Evolutionary conservation across 2,329 filamentous ascomycete species (phyloP).

Genomic region (Trichoderma sp.): DNA sequence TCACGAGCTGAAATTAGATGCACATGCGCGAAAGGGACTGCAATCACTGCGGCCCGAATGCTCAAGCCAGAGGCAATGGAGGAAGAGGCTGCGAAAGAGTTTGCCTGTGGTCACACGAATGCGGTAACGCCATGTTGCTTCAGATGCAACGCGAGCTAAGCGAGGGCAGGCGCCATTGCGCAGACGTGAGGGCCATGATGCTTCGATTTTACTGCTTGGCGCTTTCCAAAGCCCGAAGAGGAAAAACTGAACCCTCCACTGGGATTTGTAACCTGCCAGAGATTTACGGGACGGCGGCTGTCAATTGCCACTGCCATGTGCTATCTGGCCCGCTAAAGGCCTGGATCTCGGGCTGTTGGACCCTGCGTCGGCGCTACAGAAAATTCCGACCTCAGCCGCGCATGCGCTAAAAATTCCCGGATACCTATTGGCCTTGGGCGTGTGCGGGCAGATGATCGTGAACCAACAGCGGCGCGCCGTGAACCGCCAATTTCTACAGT

Average conservation of each 20-base stretch:
- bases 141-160: not conserved
- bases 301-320: constrained; percentile 12
- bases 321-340: constrained; percentile 9
- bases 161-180: constrained; percentile 2
- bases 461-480: not conserved
- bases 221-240: not conserved
- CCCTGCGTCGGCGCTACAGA: constrained; percentile 24
- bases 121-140: not conserved
- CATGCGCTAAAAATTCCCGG: constrained; percentile 9
- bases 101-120: not conserved
- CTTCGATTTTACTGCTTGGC: not conserved
- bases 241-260: not conserved
- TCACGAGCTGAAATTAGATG: not conserved
- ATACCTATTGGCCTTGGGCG: not conserved
- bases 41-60: not conserved
- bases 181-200: constrained; percentile 15
- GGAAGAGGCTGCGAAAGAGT: not conserved
- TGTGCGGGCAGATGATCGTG: not conserved
- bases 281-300: constrained; percentile 3
- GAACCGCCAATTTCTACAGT: no score
- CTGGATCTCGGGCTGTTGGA: constrained; percentile 16
- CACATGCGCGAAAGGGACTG: not conserved
- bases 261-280: constrained; percentile 8
- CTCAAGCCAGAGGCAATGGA: not conserved
- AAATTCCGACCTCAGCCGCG: constrained; percentile 14